Base-by-base conservation (phyloP, 805 yeast genomes). In the Saccharomycopsis capsularis region DNA sequence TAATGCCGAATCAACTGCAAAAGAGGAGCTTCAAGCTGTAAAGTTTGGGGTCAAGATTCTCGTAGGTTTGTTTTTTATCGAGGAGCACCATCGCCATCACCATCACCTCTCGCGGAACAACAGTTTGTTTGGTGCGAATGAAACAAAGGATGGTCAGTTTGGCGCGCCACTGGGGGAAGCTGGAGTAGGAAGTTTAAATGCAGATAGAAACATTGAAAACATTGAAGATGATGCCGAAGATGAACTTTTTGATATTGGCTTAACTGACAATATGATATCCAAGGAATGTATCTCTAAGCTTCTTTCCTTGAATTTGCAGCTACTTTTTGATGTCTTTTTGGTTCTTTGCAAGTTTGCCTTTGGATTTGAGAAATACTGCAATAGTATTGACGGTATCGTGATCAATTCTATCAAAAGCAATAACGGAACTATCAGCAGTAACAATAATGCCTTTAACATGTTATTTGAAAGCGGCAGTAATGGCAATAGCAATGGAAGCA, bases 291-390 rank as follows among this genome's bases (percentile, higher is more conserved):
- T 48, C 11, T 39, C 45, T 7, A 42, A 44, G 37, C 27, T 44
- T 22, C 18, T 48, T 24, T 47, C 54, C 19, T 42, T 53, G 37
- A 38, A 51, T 30, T 38, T 51, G 23, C 52, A 51, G 32, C 19
- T 53, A 27, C 36, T 53, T 4, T 51, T 51, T 46, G 55, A 51
- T 35, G 51, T 37, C 1, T 27, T 47, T n/a, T 30, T 52, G 18
- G 50, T 52, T 19, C 18, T 52, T 22, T 42, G 44, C 32, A 36
- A 42, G 21, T 50, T 52, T 44, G 21, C 43, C 7, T 43, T 30
- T 38, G 24, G 23, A 3, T 49, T 52, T 50, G 55, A 52, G 25
- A 42, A 40, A 40, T 19, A 39, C 24, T 47, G 50, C 19, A 34
- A n/a, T 34, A 18, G 18, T 34, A 34, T 34, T 34, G 38, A 34